Conservation (phyloP, 1,284 basidiomycete genomes). For the Xerocomus amazonicus region DNA sequence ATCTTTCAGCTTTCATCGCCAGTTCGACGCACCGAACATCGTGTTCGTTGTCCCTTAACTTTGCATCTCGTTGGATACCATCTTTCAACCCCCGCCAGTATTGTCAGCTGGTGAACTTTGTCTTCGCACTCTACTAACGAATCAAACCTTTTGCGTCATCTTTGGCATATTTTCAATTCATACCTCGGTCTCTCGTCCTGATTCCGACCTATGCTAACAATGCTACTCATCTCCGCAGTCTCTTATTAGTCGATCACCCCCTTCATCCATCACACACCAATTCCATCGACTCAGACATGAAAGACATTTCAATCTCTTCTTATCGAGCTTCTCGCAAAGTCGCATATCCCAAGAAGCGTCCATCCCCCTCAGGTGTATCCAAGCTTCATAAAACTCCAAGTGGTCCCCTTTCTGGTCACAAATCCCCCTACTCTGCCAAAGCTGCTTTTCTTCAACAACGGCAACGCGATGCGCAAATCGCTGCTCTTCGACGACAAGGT, state of each 20-base stretch:
- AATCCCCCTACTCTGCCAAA: conserved; percentile 63
- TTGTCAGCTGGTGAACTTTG: neutral
- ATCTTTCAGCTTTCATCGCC: neutral
- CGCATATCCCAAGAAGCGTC: conserved; percentile 77
- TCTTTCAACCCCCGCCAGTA: conserved; percentile 11
- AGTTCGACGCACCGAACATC: conserved; percentile 2
- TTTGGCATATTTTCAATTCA: conserved; percentile 14
- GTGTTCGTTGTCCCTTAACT: neutral
- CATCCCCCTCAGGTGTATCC: conserved; percentile 70
- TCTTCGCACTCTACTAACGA: neutral
- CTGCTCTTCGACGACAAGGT: conserved; percentile 64
- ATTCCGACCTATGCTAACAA: conserved; percentile 18
- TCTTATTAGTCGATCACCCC: conserved; percentile 40
- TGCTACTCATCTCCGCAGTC: conserved; percentile 32
- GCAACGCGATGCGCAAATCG: conserved; percentile 64
- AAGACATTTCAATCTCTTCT: conserved; percentile 61
- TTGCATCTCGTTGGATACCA: conserved; percentile 12
- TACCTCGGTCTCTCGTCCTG: conserved; percentile 8
- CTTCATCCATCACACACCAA: conserved; percentile 36
- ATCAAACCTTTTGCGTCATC: neutral
- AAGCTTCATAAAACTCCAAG: conserved; percentile 60
- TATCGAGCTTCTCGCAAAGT: conserved; percentile 57
- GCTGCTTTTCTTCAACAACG: conserved; percentile 56
- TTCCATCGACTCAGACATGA: conserved; percentile 52
- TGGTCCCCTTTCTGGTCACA: conserved; percentile 44